A percentile compares a stretch with the other conserved stretches of the same genome.
phyloP scores from a whole-genome alignment of 345 rosid species.

The Cardiospermum halicacabum region DNA sequence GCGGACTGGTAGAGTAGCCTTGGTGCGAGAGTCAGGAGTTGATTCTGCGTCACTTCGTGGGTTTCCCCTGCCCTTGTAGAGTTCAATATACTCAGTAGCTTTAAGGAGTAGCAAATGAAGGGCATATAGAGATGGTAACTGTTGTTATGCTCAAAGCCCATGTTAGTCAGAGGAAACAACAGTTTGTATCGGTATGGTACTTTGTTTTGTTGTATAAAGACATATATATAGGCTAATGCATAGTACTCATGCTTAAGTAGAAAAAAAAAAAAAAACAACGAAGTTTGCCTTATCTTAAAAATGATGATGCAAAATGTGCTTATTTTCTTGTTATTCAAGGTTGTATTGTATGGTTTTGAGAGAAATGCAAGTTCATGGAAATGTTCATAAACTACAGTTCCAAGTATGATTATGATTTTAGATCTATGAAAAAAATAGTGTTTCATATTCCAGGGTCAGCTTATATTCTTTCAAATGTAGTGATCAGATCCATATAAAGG shows the following conservation, averaged over 20 bases:
- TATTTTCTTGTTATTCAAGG: too few relatives aligned
- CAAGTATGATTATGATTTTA: not conserved
- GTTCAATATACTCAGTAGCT: not conserved
- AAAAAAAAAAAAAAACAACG: too few relatives aligned
- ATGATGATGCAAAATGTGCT: too few relatives aligned
- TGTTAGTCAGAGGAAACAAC: not conserved
- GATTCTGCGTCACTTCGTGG: conserved; percentile 65
- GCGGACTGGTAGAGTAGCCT: conserved; percentile 66
- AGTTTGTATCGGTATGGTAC: not conserved
- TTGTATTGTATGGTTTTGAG: too few relatives aligned
- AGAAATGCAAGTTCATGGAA: too few relatives aligned
- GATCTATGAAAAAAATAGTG: not conserved
- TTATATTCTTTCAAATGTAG: too few relatives aligned
- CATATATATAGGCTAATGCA: not conserved
- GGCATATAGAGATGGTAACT: conserved; percentile 1
- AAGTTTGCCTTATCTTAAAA: too few relatives aligned
- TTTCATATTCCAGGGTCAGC: not conserved
- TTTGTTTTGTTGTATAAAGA: not conserved
- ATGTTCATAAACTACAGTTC: not conserved
- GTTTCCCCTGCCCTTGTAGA: conserved; percentile 52
- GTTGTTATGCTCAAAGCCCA: not conserved
- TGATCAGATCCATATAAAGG: too few relatives aligned
- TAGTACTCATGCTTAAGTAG: not conserved
- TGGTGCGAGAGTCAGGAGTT: conserved; percentile 69
- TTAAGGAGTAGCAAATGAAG: not conserved